These are phyloP conservation scores for Chiua virens DNA, from an alignment of 768 basidiomycete species.

Conservation along the genomic window DNA sequence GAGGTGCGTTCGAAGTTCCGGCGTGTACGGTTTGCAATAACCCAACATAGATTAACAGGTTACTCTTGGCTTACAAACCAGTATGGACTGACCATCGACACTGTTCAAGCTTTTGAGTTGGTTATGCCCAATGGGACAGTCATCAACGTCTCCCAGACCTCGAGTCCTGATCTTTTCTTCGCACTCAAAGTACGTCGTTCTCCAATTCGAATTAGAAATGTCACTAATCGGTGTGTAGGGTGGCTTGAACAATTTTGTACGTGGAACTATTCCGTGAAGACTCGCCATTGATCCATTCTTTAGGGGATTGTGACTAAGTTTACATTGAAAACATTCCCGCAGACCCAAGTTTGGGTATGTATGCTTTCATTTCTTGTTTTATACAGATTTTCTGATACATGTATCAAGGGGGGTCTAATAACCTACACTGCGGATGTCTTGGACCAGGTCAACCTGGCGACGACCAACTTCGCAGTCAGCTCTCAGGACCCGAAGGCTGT, in stretches of 20 bases:
- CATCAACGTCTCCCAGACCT: conserved; percentile 30
- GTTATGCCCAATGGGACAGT: conserved; percentile 48
- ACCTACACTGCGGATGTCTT: conserved; percentile 13
- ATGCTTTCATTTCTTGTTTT: neutral
- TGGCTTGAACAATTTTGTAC: conserved; percentile 57
- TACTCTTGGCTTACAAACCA: conserved; percentile 65
- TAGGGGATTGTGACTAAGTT: conserved; percentile 59
- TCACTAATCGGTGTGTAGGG: conserved; percentile 38
- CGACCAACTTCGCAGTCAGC: conserved; percentile 8
- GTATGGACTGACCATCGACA: conserved; percentile 56
- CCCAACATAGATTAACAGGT: conserved; percentile 29
- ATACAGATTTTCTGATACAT: neutral
- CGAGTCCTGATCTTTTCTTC: conserved; percentile 40
- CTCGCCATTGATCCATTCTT: neutral
- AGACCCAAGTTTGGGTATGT: conserved; percentile 57
- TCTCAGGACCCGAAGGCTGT: conserved; percentile 13
- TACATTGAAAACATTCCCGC: conserved; percentile 50
- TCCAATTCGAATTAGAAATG: neutral
- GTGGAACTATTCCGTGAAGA: neutral
- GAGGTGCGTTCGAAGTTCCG: conserved; percentile 36
- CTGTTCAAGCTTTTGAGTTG: conserved; percentile 50
- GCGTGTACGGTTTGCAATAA: neutral
- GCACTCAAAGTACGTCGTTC: conserved; percentile 35
- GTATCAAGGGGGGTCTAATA: conserved; percentile 48
- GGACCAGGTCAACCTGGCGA: conserved; percentile 7